phyloP scores from a whole-genome alignment of 2,329 filamentous ascomycete genomes.

The Claviceps humidiphila region DNA sequence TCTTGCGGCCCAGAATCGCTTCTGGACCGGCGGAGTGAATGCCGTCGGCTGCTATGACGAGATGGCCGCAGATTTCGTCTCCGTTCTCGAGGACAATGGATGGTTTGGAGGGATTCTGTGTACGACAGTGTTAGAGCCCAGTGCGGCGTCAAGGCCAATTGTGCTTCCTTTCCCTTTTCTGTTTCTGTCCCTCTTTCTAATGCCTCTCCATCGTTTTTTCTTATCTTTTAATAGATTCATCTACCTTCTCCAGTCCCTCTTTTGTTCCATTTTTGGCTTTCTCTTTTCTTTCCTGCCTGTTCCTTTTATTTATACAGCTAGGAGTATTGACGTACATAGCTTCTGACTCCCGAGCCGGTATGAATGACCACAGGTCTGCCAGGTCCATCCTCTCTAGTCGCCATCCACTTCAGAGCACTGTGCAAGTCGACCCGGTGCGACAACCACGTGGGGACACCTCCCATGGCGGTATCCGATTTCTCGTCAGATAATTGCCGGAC shows the following conservation, averaged over 20 bases:
- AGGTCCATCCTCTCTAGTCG: constrained; percentile 14
- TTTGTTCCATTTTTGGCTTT: not conserved
- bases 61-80: constrained; percentile 17
- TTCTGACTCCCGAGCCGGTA: constrained; percentile 4
- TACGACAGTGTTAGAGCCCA: not conserved
- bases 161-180: not conserved
- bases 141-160: not conserved
- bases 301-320: not conserved
- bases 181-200: not conserved
- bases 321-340: not conserved
- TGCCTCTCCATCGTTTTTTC: too few relatives aligned
- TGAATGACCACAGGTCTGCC: constrained; percentile 15
- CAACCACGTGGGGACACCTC: constrained; percentile 10
- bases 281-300: not conserved
- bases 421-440: constrained; percentile 29
- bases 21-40: constrained; percentile 22
- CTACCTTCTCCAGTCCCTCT: not conserved
- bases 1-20: constrained; percentile 14
- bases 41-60: constrained; percentile 33
- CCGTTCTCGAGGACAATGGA: constrained; percentile 19
- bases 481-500: not conserved
- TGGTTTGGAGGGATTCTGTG: constrained; percentile 14
- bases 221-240: not conserved
- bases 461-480: not conserved
- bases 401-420: constrained; percentile 20